These are phyloP conservation scores for Trypanosoma brucei DNA, from an alignment of 208 protist species.

Conservation along the genomic window DNA sequence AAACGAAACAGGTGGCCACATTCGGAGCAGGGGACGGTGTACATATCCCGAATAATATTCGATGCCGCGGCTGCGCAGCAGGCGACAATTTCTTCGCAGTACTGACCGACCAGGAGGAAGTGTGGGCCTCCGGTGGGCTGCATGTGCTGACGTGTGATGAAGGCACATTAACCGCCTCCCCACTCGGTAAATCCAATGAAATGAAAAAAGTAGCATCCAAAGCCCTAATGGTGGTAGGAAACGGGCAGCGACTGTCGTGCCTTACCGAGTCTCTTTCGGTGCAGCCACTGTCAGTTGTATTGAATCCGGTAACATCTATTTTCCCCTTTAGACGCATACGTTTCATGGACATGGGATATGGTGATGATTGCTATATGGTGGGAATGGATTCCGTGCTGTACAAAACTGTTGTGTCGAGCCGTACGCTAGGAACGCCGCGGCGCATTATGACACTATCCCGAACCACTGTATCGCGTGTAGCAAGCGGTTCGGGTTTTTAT, in stretches of 20 bases:
- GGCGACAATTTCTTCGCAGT: slow-evolving; percentile 82
- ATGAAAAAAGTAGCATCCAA: slow-evolving; percentile 70
- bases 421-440: slow-evolving; percentile 70
- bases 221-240: slow-evolving; percentile 68
- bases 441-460: slow-evolving; percentile 77
- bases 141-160: slow-evolving; percentile 29
- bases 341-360: slow-evolving; percentile 75
- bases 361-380: slow-evolving; percentile 86
- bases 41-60: slow-evolving; percentile 70
- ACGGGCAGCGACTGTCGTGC: slow-evolving; percentile 60
- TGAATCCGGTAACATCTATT: slow-evolving; percentile 60
- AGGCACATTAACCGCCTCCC: slow-evolving; percentile 24
- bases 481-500: slow-evolving; percentile 71
- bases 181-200: slow-evolving; percentile 46
- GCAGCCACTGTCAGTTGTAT: slow-evolving; percentile 67
- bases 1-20: slow-evolving; percentile 68
- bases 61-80: slow-evolving; percentile 72
- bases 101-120: slow-evolving; percentile 80
- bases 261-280: slow-evolving; percentile 78
- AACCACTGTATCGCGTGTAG: slow-evolving; percentile 69
- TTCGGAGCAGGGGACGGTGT: slow-evolving; percentile 73
- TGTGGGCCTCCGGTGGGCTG: slow-evolving; percentile 77
- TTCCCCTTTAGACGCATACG: slow-evolving; percentile 73
- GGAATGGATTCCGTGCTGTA: slow-evolving; percentile 81
- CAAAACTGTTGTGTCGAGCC: slow-evolving; percentile 73